These are phyloP conservation scores for Alternaria sp. DNA, from an alignment of 2,329 filamentous ascomycete species.

Conservation along the genomic window DNA sequence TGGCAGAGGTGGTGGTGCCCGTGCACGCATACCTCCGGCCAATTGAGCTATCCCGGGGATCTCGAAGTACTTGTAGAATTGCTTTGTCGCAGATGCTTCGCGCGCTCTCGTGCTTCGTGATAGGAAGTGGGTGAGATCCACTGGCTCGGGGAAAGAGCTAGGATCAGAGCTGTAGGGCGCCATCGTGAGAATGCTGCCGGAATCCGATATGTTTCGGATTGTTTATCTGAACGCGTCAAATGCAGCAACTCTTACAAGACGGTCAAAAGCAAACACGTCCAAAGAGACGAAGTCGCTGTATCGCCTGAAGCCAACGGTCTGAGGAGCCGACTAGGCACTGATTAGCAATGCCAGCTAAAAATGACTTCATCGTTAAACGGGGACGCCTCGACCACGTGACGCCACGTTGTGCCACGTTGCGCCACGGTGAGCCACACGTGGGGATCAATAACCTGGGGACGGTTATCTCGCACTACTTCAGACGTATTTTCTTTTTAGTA, in stretches of 20 bases:
- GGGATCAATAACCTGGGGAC: background rate
- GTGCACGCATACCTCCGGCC: conserved; percentile 60
- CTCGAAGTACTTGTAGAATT: conserved; percentile 83
- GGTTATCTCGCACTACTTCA: background rate
- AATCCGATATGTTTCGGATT: background rate
- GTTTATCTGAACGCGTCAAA: conserved; percentile 1
- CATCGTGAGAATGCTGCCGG: conserved; percentile 27
- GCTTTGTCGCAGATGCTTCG: conserved; percentile 73
- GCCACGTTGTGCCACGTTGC: conserved; percentile 23
- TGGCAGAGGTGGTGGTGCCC: background rate
- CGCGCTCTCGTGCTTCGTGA: conserved; percentile 74
- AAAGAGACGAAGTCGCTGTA: conserved; percentile 16
- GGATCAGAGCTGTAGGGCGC: conserved; percentile 37
- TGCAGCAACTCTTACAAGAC: conserved; percentile 18
- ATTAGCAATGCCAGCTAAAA: conserved; percentile 37
- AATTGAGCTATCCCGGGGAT: conserved; percentile 69
- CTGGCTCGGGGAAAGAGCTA: conserved; percentile 60
- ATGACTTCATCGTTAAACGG: conserved; percentile 31
- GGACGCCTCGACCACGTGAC: conserved; percentile 10
- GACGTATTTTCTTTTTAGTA: background rate
- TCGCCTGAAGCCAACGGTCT: conserved; percentile 23
- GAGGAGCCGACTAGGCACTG: conserved; percentile 33
- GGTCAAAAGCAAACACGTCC: conserved; percentile 22
- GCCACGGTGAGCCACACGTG: conserved; percentile 12
- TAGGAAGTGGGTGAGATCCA: conserved; percentile 81